Evolutionary conservation across 140 eudicot genomes (phyloP), one percentile per base, ranked within the genome.

Genomic region (Flaveria floridana): DNA sequence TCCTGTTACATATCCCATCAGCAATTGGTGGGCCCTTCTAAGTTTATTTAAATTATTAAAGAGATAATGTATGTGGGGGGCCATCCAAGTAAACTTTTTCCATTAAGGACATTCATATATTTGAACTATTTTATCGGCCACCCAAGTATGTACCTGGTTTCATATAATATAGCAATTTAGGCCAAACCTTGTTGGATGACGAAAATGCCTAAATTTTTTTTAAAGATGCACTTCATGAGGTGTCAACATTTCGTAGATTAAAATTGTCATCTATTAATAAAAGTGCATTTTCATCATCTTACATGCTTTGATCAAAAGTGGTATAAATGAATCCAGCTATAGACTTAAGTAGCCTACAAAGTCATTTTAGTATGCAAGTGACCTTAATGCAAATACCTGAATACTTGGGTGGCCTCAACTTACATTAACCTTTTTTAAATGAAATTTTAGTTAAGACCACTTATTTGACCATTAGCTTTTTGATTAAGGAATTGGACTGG

Each of bases 401-500:
- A 12, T 34, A 37, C 34, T n/a, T 66, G 28, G 28, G 34, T 39
- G 71, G 28, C 15, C 42, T 16, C 28, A n/a, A 41, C 37, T 4
- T 47, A 20, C 59, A 13, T 18, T 41, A 39, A 6, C 18, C 3
- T 47, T 25, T 47, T 50, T 23, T 8, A 10, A 51, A 30, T 51
- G 61, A 59, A 58, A 44, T 23, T 68, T 34, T 75, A 58, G 47
- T 16, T 58, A 42, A 47, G 56, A 74, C 26, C 65, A 47, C 59
- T 68, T 67, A 74, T 72, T 76, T 80, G 72, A 74, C 80, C 21
- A 52, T 56, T 80, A 72, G 20, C 42, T 37, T 47, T 77, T 57
- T 77, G 51, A 47, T 71, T 30, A 70, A 94, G 99, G 99, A 94
- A 86, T 79, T 90, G 95, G 99, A 94, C 83, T 94, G 99, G 97